Base-by-base conservation (phyloP, 2,329 filamentous ascomycete species). In the Seiridium cupressi region DNA sequence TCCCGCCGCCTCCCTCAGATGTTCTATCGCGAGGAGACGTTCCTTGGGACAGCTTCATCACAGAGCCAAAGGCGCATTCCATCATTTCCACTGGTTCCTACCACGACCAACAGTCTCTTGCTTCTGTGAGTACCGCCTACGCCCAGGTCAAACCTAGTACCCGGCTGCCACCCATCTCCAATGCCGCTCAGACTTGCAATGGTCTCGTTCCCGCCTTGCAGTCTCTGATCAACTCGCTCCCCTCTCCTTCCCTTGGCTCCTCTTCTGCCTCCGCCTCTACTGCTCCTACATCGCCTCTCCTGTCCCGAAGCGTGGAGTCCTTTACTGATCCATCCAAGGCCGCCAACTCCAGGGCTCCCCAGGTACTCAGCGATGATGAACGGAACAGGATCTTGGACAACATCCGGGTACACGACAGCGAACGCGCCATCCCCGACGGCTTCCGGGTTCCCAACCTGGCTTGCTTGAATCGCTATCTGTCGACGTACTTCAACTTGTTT, bases 401-500 rank as follows among this genome's bases (percentile, higher is more conserved):
- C 71, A 93, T 97, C 71, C 89, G 89, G 69, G 84, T 81, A 66
- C 88, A 87, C 66, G 94, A 98, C 73, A 88, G 83, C 66, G 91
- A 97, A 70, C 88, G 89, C 70, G 88, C 90, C 51, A 88, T 97
- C 60, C 88, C 93, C 13, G 92, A 96, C 60, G 93, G 91, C 60
- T 97, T 98, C 82, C 90, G 92, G 65, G 84, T 98, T 51, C 95
- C 95, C 5, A 89, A 84, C 65, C 83, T 93, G 42, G 84, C 87
- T 42, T 90, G 91, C 2, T 79, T 98, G 73, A 98, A 99, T 77
- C 87, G 93, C 64, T 97, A 97, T 75, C 81, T 99, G 63, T 91
- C 93, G 62, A 97, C 94, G 1, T 99, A 98, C 81, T 99, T 98
- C 76, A 93, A 91, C 73, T 81, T 97, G 69, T 99, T 98, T 77